Conservation (phyloP, 306 rosid genomes). For the Arachis stenosperma region DNA sequence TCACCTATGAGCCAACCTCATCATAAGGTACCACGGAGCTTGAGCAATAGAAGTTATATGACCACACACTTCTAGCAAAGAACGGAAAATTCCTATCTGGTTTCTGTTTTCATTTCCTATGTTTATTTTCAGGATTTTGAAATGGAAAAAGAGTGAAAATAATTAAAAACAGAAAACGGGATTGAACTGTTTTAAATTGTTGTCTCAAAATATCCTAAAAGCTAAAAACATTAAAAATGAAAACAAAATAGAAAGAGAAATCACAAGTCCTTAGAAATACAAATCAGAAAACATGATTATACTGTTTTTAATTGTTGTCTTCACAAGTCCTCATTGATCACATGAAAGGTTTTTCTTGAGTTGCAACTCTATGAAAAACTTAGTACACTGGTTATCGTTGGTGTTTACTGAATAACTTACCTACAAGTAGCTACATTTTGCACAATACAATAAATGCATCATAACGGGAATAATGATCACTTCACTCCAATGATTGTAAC, state of each 20-base stretch:
- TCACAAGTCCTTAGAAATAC: no score
- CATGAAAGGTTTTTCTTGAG: not conserved
- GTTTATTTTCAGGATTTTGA: no score
- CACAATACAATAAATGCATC: not conserved
- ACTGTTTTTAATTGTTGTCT: no score
- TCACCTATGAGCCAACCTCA: constrained; percentile 4
- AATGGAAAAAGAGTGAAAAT: no score
- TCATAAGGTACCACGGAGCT: not conserved
- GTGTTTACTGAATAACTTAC: constrained; percentile 7
- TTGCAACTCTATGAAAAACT: not conserved
- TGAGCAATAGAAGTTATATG: constrained; percentile 1
- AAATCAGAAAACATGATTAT: no score
- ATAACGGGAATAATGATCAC: not conserved
- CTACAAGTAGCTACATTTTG: not conserved
- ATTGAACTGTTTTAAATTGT: no score
- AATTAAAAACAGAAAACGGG: no score
- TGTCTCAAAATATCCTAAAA: no score
- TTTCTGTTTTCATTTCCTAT: no score
- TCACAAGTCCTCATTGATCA: not conserved
- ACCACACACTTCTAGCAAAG: not conserved
- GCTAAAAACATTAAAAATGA: no score
- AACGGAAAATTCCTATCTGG: not conserved
- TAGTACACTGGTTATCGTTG: constrained; percentile 6
- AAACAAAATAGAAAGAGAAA: no score
- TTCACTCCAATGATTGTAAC: not conserved